phyloP scores from a whole-genome alignment of 495 filamentous ascomycete species.

The Aeminium ludgeri region DNA sequence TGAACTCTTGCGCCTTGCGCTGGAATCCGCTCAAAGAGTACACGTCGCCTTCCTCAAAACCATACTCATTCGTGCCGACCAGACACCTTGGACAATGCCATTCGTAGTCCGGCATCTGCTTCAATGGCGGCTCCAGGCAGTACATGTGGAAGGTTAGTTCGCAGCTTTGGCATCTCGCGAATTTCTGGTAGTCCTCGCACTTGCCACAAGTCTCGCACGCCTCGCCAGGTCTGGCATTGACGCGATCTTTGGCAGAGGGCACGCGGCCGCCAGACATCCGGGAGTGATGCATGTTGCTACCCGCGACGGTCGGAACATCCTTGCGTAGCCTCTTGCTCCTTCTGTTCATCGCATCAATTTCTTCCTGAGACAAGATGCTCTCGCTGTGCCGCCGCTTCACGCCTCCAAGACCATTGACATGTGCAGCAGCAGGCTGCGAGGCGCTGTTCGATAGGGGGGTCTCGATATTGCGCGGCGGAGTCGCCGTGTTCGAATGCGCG shows the following conservation, averaged over 20 bases:
- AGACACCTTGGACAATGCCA: constrained; percentile 96
- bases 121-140: constrained; percentile 79
- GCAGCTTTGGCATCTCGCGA: constrained; percentile 85
- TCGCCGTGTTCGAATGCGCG: constrained; percentile 14
- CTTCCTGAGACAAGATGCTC: constrained; percentile 17
- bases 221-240: constrained; percentile 54
- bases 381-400: constrained; percentile 53
- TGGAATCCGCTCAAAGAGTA: constrained; percentile 96
- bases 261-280: constrained; percentile 61
- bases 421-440: background rate
- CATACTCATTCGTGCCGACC: constrained; percentile 91
- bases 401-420: constrained; percentile 37
- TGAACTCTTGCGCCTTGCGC: constrained; percentile 87
- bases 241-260: constrained; percentile 39
- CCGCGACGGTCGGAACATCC: constrained; percentile 76
- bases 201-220: constrained; percentile 82
- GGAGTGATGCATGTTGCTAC: constrained; percentile 91
- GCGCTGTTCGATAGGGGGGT: constrained; percentile 29
- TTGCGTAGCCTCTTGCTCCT: constrained; percentile 89
- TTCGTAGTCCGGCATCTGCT: constrained; percentile 61
- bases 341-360: constrained; percentile 57
- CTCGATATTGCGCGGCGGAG: constrained; percentile 30
- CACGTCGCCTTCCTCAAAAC: constrained; percentile 90
- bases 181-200: constrained; percentile 49
- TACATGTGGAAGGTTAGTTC: constrained; percentile 74